These are phyloP conservation scores for Tolypocladium guangdongense DNA, from an alignment of 2,329 filamentous ascomycete species.

Conservation along the genomic window DNA sequence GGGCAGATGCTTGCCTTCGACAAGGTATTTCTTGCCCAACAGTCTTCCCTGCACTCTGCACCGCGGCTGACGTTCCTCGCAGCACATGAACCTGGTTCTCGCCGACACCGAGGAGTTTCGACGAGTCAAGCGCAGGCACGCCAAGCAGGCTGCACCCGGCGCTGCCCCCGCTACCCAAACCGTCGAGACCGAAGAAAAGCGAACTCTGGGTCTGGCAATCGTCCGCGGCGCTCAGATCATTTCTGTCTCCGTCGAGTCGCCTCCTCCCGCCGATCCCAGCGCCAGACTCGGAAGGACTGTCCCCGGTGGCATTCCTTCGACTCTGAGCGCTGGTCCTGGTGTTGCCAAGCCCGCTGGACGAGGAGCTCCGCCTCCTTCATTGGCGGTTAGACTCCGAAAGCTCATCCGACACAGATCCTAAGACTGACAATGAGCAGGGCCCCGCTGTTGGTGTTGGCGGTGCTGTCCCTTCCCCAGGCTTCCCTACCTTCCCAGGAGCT, in stretches of 20 bases:
- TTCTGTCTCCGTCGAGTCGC: conserved; percentile 88
- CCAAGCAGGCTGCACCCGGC: conserved; percentile 57
- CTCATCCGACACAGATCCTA: neutral
- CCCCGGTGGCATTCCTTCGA: conserved; percentile 55
- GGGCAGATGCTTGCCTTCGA: conserved; percentile 98
- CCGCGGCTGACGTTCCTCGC: conserved; percentile 5
- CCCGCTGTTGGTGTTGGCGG: conserved; percentile 82
- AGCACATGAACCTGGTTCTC: conserved; percentile 99
- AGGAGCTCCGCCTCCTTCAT: conserved; percentile 60
- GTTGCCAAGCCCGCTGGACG: conserved; percentile 85
- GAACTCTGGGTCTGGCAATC: conserved; percentile 90
- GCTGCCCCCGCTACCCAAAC: conserved; percentile 48
- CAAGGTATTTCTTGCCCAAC: conserved; percentile 49
- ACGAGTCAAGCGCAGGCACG: conserved; percentile 74
- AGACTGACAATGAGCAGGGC: conserved; percentile 34
- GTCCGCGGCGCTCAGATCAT: conserved; percentile 91
- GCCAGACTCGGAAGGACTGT: conserved; percentile 73
- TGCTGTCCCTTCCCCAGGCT: conserved; percentile 50
- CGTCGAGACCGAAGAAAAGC: conserved; percentile 90
- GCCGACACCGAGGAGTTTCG: conserved; percentile 98
- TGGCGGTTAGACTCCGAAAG: conserved; percentile 49
- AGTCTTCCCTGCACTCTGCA: neutral
- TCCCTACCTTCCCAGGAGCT: conserved; percentile 42
- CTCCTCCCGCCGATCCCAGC: conserved; percentile 86
- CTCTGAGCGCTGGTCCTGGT: conserved; percentile 73